These are phyloP conservation scores for Moniliophthora roreri DNA, from an alignment of 1,284 basidiomycete species.

Conservation along the genomic window DNA sequence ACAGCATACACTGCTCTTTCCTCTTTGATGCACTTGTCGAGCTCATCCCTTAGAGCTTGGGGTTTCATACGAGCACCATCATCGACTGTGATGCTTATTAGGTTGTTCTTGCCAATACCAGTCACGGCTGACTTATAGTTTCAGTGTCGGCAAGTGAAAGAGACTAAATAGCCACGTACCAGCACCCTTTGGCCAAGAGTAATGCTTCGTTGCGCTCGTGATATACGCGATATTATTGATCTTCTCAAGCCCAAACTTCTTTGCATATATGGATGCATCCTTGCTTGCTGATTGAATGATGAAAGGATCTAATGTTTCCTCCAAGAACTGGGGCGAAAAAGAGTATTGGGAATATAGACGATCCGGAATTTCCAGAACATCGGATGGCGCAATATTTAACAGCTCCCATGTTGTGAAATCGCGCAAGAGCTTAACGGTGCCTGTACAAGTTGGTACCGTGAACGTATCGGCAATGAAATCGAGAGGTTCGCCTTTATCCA, in stretches of 20 bases:
- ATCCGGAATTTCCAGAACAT: slow-evolving; percentile 27
- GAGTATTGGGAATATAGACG: slow-evolving; percentile 27
- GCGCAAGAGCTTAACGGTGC: slow-evolving; percentile 23
- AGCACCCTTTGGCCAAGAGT: slow-evolving; percentile 50
- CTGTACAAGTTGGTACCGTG: slow-evolving; percentile 24
- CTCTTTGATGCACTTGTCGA: slow-evolving; percentile 30
- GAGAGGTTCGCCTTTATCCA: slow-evolving; percentile 25
- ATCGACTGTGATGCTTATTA: slow-evolving; percentile 37
- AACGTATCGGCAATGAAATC: slow-evolving; percentile 29
- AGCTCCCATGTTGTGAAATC: slow-evolving; percentile 30
- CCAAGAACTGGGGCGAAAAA: slow-evolving; percentile 25
- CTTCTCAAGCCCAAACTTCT: neutral
- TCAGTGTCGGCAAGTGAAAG: neutral
- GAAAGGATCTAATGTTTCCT: slow-evolving; percentile 27
- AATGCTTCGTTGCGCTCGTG: slow-evolving; percentile 37
- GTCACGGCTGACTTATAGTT: slow-evolving; percentile 32
- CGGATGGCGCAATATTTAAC: slow-evolving; percentile 27
- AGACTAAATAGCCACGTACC: slow-evolving; percentile 26
- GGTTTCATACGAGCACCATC: slow-evolving; percentile 36
- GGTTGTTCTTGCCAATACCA: slow-evolving; percentile 42
- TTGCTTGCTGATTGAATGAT: slow-evolving; percentile 37
- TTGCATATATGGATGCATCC: slow-evolving; percentile 16
- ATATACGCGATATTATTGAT: slow-evolving; percentile 24
- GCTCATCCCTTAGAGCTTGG: slow-evolving; percentile 23
- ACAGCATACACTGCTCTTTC: slow-evolving; percentile 39